Evolutionary conservation across 164 flowering plant species (phyloP), one percentile per base, ranked within the genome.

Genomic region (Liriodendron chinense): DNA sequence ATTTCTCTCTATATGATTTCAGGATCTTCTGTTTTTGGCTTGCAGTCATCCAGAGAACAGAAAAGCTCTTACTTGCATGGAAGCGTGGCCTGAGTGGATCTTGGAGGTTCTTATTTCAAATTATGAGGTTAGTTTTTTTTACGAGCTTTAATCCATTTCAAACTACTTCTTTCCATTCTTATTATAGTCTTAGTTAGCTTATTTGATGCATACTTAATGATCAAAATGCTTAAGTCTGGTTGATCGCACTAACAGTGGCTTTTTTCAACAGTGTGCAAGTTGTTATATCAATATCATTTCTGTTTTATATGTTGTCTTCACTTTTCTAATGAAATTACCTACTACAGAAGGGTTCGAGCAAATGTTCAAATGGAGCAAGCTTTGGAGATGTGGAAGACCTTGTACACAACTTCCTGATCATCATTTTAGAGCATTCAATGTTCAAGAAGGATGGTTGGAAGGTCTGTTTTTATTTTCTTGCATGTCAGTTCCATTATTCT

Each of bases 21-120:
- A 96, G 99, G 98, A 96, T 91, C 93, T 96, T 89, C 92, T 96
- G 85, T 90, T 96, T 92, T 89, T 96, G 92, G 97, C 98, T 87
- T 96, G 98, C 90, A 89, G 99, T 87, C 98, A 91, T 86, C 91
- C 91, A 68, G 97, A 94, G 81, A 96, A 94, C 79, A 88, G 98
- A 82, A 90, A 79, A 83, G 84, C 88, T 78, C 86, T 96, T 77
- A 92, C 92, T 69, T 78, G 80, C 73, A 96, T 96, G 99, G 97
- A 91, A 65, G 96, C 88, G 79, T 96, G 99, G 99, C 99, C 99
- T 50, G 99, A 96, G 81, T 96, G 99, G 99, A 86, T 96, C 74
- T 84, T 96, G 83, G 99, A 96, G 84, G 84, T 96, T 75, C 92
- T 92, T 62, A 94, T 94, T 77, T 92, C 97, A 47, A 96, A 91